Percentiles rank a stretch among this genome's conserved stretches.
phyloP scores from a whole-genome alignment of 768 basidiomycete genomes.

The Podaxis sp. region DNA sequence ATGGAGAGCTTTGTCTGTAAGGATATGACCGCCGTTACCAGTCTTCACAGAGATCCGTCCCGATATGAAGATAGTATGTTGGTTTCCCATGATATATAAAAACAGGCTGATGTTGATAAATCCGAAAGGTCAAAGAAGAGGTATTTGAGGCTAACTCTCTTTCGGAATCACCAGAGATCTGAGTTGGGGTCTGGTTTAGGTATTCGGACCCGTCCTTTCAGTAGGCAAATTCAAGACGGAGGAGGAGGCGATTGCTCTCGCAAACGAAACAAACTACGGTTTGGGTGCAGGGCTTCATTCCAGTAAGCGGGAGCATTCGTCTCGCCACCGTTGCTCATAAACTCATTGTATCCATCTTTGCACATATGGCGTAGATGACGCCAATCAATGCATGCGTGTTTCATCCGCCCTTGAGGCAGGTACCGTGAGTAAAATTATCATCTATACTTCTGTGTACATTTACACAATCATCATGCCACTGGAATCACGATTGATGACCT shows the following conservation, averaged over 20 bases:
- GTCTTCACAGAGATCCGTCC: conserved; percentile 79
- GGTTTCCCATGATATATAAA: conserved; percentile 3
- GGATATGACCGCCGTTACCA: conserved; percentile 21
- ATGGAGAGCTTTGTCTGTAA: background rate
- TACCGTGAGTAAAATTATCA: conserved; percentile 48
- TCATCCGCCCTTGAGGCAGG: conserved; percentile 85
- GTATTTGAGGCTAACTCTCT: conserved; percentile 24
- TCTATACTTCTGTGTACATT: background rate
- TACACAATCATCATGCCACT: background rate
- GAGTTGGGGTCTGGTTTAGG: conserved; percentile 38
- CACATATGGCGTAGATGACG: conserved; percentile 48
- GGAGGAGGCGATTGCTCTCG: conserved; percentile 77
- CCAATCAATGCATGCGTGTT: conserved; percentile 86
- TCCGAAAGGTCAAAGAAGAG: conserved; percentile 65
- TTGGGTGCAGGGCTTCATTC: conserved; percentile 90
- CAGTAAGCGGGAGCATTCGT: conserved; percentile 40
- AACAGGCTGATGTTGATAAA: background rate
- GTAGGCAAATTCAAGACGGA: conserved; percentile 84
- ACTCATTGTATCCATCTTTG: conserved; percentile 11
- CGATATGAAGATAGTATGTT: conserved; percentile 81
- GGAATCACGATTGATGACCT: background rate
- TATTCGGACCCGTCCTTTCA: conserved; percentile 91
- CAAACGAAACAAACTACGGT: conserved; percentile 88
- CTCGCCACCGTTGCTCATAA: conserved; percentile 1
- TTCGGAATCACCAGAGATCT: conserved; percentile 1